Evolutionary conservation across 176 grass and related monocot species (phyloP), one percentile per base, ranked within the genome.

Genomic region (Oryza glumipatula): DNA sequence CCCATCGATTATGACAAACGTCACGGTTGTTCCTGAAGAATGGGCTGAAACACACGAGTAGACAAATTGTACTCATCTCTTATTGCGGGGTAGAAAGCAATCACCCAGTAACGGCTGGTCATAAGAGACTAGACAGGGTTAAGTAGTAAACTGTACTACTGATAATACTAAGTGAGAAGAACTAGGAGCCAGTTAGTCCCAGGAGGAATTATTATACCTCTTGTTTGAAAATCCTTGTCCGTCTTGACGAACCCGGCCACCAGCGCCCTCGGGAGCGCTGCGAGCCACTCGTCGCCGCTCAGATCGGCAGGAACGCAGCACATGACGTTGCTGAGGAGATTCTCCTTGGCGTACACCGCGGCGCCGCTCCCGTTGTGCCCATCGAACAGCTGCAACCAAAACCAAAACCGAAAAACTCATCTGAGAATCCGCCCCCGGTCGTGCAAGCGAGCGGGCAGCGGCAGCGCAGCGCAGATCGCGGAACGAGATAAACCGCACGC

Each of bases 221-320:
- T 88, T 7, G 88, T 88, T 75, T 94, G 96, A 63, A 99, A 92
- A 84, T 99, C 96, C 79, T 99, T 96, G 74, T 99, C 96, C 3
- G 96, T 99, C 86, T 94, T 96, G 77, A 96, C 93, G 87, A 99
- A 99, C 1, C 93, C 96, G 11, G 94, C 94, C 89, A 99, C 96
- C 66, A 99, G 89, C 56, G 96, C 93, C 78, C 96, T 92, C 17
- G 94, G 93, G 67, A 99, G 89, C 30, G 96, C 91, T 51, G 89
- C 83, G 39, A 99, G 86, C 94, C 96, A 99, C 11, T 99, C 96
- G 63, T 99, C 93, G 86, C 90, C 80, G 71, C 17, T 77, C 23
- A 99, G 84, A 89, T 99, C 89, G 61, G 91, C 19, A 15, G 94
- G 96, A 73, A 99, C 92, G 81, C 91, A 91, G 65, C 61, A 9